phyloP scores from a whole-genome alignment of 768 basidiomycete species.

The Neoboletus magnificus region DNA sequence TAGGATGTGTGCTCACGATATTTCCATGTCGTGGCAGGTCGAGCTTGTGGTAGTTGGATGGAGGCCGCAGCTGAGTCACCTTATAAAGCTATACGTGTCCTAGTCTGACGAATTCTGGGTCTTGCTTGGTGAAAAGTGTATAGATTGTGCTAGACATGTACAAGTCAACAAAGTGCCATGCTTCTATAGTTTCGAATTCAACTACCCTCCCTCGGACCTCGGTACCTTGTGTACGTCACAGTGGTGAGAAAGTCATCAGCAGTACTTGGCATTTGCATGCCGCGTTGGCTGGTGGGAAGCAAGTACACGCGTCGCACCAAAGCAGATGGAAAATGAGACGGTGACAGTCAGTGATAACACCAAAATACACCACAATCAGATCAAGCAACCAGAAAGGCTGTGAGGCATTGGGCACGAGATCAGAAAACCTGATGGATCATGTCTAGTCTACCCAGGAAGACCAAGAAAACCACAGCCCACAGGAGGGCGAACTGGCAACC shows the following conservation, averaged over 20 bases:
- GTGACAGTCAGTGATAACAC: not conserved
- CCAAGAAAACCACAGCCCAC: not conserved
- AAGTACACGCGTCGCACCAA: not conserved
- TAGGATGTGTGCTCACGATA: constrained; percentile 37
- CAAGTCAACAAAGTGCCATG: not conserved
- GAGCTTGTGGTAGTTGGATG: not conserved
- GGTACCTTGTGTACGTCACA: not conserved
- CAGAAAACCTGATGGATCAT: not conserved
- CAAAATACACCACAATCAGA: not conserved
- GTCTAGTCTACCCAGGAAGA: not conserved
- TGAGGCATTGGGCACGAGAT: not conserved
- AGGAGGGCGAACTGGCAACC: not conserved
- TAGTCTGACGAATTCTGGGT: no score
- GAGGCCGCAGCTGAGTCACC: not conserved
- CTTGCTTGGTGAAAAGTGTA: not conserved
- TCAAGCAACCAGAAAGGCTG: not conserved
- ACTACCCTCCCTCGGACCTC: not conserved
- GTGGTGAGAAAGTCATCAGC: no score
- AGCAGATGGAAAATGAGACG: not conserved
- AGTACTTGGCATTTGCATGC: not conserved
- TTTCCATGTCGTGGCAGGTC: constrained; percentile 34
- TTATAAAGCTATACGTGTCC: no score
- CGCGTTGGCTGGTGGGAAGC: not conserved
- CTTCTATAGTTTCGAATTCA: not conserved
- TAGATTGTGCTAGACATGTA: not conserved